Evolutionary conservation across 352 stramenopile species (phyloP).

Genomic region (Phytophthora gonapodyides): DNA sequence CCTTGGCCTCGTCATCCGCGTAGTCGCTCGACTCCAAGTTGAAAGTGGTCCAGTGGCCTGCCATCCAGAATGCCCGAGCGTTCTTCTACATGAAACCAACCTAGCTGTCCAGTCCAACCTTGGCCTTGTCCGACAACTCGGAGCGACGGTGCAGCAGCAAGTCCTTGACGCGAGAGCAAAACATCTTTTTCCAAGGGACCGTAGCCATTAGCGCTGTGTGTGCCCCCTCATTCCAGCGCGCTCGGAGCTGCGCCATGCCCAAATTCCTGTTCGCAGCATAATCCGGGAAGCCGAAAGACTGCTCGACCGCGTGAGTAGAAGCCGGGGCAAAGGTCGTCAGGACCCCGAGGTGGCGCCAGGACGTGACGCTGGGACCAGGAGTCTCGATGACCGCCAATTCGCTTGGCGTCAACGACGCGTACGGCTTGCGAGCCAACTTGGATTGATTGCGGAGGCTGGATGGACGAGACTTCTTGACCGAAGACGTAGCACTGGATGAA

Average conservation of each 20-base stretch:
- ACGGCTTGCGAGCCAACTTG: too few species aligned
- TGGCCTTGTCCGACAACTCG: not conserved
- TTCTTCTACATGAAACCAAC: not conserved
- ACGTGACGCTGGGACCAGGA: too few species aligned
- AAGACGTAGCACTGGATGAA: too few species aligned
- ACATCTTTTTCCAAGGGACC: not conserved
- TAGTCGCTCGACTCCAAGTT: not conserved
- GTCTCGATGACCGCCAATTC: too few species aligned
- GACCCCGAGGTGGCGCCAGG: too few species aligned
- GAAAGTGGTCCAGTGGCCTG: not conserved
- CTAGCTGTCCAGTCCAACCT: not conserved
- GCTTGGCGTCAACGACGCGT: too few species aligned
- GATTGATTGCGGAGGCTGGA: too few species aligned
- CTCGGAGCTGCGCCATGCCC: not conserved
- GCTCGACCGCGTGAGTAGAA: not conserved
- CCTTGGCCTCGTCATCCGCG: not conserved
- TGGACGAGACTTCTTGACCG: too few species aligned
- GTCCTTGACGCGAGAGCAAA: not conserved
- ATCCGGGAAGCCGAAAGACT: not conserved
- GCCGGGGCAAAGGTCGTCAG: too few species aligned
- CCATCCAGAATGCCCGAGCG: not conserved
- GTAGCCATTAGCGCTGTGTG: not conserved
- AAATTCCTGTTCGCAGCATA: not conserved
- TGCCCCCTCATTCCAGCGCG: not conserved
- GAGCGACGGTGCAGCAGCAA: not conserved